Evolutionary conservation across 78 protist species (phyloP).

Genomic region (Cavenderia fasciculata): DNA sequence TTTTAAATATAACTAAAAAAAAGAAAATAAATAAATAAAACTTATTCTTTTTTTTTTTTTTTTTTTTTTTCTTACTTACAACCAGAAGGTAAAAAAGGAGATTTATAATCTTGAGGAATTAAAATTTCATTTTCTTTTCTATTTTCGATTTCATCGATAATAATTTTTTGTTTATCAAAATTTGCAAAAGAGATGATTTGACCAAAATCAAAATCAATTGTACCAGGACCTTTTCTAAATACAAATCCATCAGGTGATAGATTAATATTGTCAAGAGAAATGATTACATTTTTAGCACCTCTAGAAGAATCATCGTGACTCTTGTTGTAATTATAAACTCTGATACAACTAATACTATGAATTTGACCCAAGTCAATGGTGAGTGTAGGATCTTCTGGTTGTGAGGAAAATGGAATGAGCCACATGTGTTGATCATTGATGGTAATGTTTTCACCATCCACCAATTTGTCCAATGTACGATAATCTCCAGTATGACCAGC

Average conservation of each 20-base stretch:
- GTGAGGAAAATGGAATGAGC: conserved; percentile 82
- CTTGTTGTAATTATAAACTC: conserved; percentile 92
- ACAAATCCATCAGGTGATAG: conserved; percentile 63
- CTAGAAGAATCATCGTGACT: conserved; percentile 57
- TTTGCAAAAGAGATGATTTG: conserved; percentile 60
- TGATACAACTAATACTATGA: conserved; percentile 28
- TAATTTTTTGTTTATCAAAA: conserved; percentile 11
- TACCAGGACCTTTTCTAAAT: conserved; percentile 79
- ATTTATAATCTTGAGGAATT: neutral
- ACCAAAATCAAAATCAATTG: conserved; percentile 41
- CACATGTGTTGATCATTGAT: conserved; percentile 77
- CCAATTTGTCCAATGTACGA: conserved; percentile 70
- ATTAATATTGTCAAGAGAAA: conserved; percentile 27
- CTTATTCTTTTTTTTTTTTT: neutral
- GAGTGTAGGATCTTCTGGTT: neutral
- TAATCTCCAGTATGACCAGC: conserved; percentile 66
- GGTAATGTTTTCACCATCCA: conserved; percentile 68
- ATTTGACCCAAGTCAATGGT: conserved; percentile 19
- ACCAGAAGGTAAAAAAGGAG: conserved; percentile 4
- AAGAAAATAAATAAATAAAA: neutral
- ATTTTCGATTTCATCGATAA: too few species aligned
- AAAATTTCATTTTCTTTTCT: too few species aligned
- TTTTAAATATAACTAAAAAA: conserved; percentile 23
- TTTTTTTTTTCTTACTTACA: conserved; percentile 8
- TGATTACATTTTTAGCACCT: conserved; percentile 58